Conservation (phyloP, 257 asterid species). For the Perilla frutescens region DNA sequence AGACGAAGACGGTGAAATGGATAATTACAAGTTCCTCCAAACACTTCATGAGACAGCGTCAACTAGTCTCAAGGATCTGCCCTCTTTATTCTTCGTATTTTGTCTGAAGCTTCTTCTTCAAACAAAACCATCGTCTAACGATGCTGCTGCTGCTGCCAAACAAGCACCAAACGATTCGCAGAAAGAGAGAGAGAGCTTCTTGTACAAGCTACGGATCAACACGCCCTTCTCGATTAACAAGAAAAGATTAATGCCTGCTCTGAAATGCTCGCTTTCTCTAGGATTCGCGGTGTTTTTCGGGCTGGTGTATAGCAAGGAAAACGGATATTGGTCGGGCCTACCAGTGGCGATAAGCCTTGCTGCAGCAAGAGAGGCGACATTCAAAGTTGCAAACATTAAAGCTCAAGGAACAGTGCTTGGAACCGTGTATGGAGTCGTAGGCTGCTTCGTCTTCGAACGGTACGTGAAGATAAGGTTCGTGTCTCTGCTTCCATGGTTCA, state of each 20-base stretch:
- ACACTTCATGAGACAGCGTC: constrained; percentile 49
- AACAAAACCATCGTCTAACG: constrained; percentile 28
- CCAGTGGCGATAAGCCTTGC: constrained; percentile 79
- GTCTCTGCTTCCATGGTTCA: constrained; percentile 88
- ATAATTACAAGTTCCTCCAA: constrained; percentile 45
- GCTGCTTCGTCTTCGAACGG: constrained; percentile 71
- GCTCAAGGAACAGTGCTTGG: constrained; percentile 94
- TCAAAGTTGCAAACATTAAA: constrained; percentile 68
- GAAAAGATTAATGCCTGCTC: constrained; percentile 62
- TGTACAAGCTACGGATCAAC: constrained; percentile 27
- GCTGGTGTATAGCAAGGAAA: constrained; percentile 62
- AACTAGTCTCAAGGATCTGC: constrained; percentile 43
- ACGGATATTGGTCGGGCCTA: constrained; percentile 82
- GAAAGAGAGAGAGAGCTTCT: constrained; percentile 19
- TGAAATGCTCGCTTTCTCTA: constrained; percentile 70
- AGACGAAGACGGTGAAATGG: constrained; percentile 35
- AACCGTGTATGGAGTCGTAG: constrained; percentile 76
- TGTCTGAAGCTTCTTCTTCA: constrained; percentile 69
- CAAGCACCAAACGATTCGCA: constrained; percentile 27
- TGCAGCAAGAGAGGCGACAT: constrained; percentile 73
- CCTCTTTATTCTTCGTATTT: constrained; percentile 72
- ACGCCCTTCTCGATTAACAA: constrained; percentile 38
- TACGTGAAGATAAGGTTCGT: constrained; percentile 63
- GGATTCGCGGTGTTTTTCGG: constrained; percentile 75
- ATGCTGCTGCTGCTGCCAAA: not conserved